phyloP scores from a whole-genome alignment of 768 basidiomycete species.

The Lactarius trivialis region DNA sequence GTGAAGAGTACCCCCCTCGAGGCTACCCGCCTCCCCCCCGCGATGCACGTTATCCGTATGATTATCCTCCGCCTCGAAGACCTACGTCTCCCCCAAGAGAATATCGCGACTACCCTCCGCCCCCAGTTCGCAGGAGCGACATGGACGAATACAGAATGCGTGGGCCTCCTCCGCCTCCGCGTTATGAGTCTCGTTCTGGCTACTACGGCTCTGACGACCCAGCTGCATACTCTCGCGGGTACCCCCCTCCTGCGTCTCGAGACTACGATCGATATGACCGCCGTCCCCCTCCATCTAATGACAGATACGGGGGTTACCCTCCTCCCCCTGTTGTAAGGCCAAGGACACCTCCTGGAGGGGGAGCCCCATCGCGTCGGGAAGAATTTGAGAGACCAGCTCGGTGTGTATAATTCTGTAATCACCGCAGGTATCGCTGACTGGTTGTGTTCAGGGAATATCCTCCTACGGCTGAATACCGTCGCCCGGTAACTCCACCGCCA shows the following conservation, averaged over 20 bases:
- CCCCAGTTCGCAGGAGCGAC: slow-evolving; percentile 47
- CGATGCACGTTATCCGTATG: slow-evolving; percentile 57
- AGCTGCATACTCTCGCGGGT: slow-evolving; percentile 46
- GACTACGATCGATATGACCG: slow-evolving; percentile 54
- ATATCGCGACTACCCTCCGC: slow-evolving; percentile 55
- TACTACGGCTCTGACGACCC: slow-evolving; percentile 40
- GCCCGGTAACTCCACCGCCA: slow-evolving; percentile 26
- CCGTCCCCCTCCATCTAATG: slow-evolving; percentile 39
- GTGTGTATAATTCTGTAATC: slow-evolving; percentile 3
- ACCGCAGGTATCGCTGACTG: not conserved
- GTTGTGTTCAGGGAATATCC: slow-evolving; percentile 21
- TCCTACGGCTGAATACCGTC: slow-evolving; percentile 23
- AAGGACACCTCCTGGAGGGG: slow-evolving; percentile 22
- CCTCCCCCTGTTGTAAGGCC: slow-evolving; percentile 37
- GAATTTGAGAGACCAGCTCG: slow-evolving; percentile 28
- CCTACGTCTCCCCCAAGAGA: slow-evolving; percentile 59
- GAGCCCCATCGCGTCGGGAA: slow-evolving; percentile 27
- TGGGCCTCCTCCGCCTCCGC: slow-evolving; percentile 48
- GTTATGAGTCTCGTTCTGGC: slow-evolving; percentile 45
- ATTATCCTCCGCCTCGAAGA: slow-evolving; percentile 44
- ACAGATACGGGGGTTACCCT: slow-evolving; percentile 37
- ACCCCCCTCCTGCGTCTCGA: slow-evolving; percentile 42
- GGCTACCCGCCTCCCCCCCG: slow-evolving; percentile 38
- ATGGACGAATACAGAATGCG: slow-evolving; percentile 64
- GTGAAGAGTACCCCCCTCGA: slow-evolving; percentile 49